A percentile compares a stretch with the other conserved stretches of the same genome.
These are phyloP conservation scores for Aspergillus oerlinghausenensis DNA, from an alignment of 2,329 filamentous ascomycete species.

Conservation along the genomic window DNA sequence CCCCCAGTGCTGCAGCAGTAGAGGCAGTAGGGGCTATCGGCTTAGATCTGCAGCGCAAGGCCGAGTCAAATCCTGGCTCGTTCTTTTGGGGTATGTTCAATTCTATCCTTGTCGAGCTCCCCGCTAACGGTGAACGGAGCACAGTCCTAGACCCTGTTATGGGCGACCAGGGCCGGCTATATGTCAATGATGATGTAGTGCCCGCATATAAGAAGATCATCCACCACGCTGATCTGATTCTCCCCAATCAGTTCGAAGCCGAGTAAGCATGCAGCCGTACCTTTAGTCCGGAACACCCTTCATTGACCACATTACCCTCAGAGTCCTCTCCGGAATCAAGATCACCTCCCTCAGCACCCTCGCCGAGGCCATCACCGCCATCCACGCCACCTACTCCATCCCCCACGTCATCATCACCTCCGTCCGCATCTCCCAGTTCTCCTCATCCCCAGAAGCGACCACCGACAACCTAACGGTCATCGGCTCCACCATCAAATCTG, in stretches of 20 bases:
- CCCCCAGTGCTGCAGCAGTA: constrained; percentile 80
- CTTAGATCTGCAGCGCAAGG: constrained; percentile 68
- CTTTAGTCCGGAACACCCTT: not conserved
- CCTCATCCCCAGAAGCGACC: constrained; percentile 25
- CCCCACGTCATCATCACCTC: constrained; percentile 94
- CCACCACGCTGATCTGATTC: constrained; percentile 77
- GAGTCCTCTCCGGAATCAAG: constrained; percentile 76
- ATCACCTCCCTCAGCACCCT: constrained; percentile 73
- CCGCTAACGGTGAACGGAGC: constrained; percentile 3
- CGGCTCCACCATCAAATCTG: constrained; percentile 65
- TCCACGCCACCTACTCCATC: constrained; percentile 71
- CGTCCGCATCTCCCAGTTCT: constrained; percentile 60
- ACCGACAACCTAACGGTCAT: constrained; percentile 62
- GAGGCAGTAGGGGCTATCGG: constrained; percentile 80
- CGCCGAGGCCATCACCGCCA: constrained; percentile 65
- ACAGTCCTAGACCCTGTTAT: constrained; percentile 91
- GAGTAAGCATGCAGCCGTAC: constrained; percentile 58
- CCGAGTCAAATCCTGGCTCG: constrained; percentile 59
- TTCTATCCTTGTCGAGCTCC: not conserved
- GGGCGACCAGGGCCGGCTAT: constrained; percentile 90
- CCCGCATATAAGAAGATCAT: constrained; percentile 82
- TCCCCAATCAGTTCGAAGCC: constrained; percentile 96
- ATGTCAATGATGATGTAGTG: constrained; percentile 86
- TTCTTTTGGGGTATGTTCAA: constrained; percentile 74
- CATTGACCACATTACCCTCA: constrained; percentile 32